Evolutionary conservation across 805 yeast species (phyloP).

Genomic region (Candida caryicola): DNA sequence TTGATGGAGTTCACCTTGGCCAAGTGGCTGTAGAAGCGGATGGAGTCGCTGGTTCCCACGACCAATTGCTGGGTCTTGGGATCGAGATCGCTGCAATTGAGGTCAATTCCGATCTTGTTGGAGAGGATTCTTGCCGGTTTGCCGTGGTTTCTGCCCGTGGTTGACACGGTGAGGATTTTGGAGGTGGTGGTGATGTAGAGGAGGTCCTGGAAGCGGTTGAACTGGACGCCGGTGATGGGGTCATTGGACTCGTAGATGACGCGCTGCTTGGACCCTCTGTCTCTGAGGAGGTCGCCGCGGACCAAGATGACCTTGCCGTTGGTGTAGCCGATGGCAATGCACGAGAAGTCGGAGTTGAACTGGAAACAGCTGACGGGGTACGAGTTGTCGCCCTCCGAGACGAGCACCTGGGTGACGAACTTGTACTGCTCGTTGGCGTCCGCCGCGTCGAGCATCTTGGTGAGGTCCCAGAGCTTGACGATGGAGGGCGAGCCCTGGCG

Average conservation of each 20-base stretch:
- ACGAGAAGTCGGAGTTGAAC: slow-evolving; percentile 52
- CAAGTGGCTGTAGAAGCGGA: slow-evolving; percentile 58
- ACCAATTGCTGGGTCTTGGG: slow-evolving; percentile 48
- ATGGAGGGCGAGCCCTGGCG: slow-evolving; percentile 66
- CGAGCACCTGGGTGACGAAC: slow-evolving; percentile 59
- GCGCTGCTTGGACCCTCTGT: slow-evolving; percentile 87
- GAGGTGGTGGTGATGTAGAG: slow-evolving; percentile 76
- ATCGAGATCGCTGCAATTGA: slow-evolving; percentile 47
- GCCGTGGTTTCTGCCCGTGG: slow-evolving; percentile 76
- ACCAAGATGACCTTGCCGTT: slow-evolving; percentile 80
- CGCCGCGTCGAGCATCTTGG: slow-evolving; percentile 36
- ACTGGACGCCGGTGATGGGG: slow-evolving; percentile 76
- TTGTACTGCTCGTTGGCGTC: slow-evolving; percentile 27
- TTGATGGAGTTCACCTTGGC: slow-evolving; percentile 55
- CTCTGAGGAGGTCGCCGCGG: slow-evolving; percentile 84
- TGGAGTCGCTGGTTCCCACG: slow-evolving; percentile 61
- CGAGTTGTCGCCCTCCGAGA: slow-evolving; percentile 71
- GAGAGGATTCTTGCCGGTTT: slow-evolving; percentile 51
- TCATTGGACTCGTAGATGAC: slow-evolving; percentile 69
- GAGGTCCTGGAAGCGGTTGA: slow-evolving; percentile 48
- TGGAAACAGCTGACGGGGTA: slow-evolving; percentile 73
- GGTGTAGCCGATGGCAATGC: slow-evolving; percentile 74
- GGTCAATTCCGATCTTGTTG: slow-evolving; percentile 45
- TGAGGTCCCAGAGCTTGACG: slow-evolving; percentile 72
- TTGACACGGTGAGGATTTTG: slow-evolving; percentile 65